Percentiles rank a stretch among this genome's conserved stretches.
Evolutionary conservation across 1,139 yeast genomes (phyloP).

Genomic region (Sugiyamaella japonica): DNA sequence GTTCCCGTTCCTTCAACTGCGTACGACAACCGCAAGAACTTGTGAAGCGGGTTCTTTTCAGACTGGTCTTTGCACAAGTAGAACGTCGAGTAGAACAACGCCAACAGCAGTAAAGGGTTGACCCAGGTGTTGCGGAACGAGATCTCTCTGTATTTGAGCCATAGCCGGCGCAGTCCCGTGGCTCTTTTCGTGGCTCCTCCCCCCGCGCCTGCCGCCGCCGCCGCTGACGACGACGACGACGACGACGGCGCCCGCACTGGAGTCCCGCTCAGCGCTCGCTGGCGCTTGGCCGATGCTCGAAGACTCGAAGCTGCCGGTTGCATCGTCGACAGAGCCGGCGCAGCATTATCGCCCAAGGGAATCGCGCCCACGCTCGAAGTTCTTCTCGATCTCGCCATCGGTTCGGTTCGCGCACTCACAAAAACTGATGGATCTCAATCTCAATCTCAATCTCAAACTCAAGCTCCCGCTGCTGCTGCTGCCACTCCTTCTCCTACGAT

Average conservation of each 20-base stretch:
- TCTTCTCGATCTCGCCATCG: conserved; percentile 22
- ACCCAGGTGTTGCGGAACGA: conserved; percentile 78
- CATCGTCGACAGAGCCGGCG: conserved; percentile 43
- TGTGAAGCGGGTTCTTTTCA: conserved; percentile 59
- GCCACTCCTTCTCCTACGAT: too few species aligned
- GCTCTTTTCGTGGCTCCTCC: conserved; percentile 2
- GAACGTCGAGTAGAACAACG: conserved; percentile 42
- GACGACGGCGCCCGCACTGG: background rate
- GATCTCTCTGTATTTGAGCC: conserved; percentile 60
- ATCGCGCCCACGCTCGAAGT: conserved; percentile 39
- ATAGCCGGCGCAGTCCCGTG: conserved; percentile 35
- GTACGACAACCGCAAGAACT: conserved; percentile 71
- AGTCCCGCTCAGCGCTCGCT: conserved; percentile 37
- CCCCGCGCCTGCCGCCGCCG: too few species aligned
- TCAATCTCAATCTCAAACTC: too few species aligned
- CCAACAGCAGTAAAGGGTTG: conserved; percentile 52
- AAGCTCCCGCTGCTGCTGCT: too few species aligned
- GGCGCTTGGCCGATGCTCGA: conserved; percentile 39
- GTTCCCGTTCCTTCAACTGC: conserved; percentile 47
- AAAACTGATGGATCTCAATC: background rate
- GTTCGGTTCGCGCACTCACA: too few species aligned
- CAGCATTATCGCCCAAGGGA: conserved; percentile 44
- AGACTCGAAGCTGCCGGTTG: conserved; percentile 36
- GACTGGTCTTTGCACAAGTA: conserved; percentile 46
- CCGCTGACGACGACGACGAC: conserved; percentile 1